Evolutionary conservation across 2,329 filamentous ascomycete species (phyloP).

Genomic region (Lachnum nothofagi): DNA sequence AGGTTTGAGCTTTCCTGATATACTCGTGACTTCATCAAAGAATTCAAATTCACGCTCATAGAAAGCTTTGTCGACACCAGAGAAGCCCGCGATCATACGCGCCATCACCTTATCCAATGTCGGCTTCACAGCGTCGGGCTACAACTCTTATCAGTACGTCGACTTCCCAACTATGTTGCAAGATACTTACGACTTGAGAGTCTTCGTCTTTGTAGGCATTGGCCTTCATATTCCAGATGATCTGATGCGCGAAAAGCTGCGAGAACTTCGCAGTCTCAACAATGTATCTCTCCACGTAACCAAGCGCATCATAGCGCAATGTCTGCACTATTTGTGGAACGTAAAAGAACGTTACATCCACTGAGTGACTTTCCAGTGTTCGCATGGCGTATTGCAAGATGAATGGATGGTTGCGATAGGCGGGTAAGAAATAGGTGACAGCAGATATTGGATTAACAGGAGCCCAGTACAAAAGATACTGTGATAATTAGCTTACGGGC

Average conservation of each 20-base stretch:
- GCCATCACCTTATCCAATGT: slow-evolving; percentile 86
- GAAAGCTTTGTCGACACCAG: slow-evolving; percentile 71
- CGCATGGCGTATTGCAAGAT: slow-evolving; percentile 96
- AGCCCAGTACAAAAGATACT: slow-evolving; percentile 90
- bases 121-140: slow-evolving; percentile 89
- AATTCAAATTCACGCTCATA: slow-evolving; percentile 96
- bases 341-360: slow-evolving; percentile 98
- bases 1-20: slow-evolving; percentile 92
- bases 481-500: slow-evolving; percentile 29
- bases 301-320: slow-evolving; percentile 83
- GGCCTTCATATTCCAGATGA: slow-evolving; percentile 99
- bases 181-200: slow-evolving; percentile 63
- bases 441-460: slow-evolving; percentile 90
- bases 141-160: slow-evolving; percentile 14
- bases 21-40: slow-evolving; percentile 91
- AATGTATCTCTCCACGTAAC: slow-evolving; percentile 95
- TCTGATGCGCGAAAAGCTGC: slow-evolving; percentile 97
- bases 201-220: slow-evolving; percentile 98
- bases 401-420: slow-evolving; percentile 86
- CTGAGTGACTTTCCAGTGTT: slow-evolving; percentile 84
- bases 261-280: slow-evolving; percentile 95
- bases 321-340: slow-evolving; percentile 97
- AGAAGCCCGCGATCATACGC: slow-evolving; percentile 78
- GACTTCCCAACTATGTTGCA: not conserved
- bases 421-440: slow-evolving; percentile 86